Conservation (phyloP, 2,329 filamentous ascomycete species). For the Botryosphaeria dothidea region DNA sequence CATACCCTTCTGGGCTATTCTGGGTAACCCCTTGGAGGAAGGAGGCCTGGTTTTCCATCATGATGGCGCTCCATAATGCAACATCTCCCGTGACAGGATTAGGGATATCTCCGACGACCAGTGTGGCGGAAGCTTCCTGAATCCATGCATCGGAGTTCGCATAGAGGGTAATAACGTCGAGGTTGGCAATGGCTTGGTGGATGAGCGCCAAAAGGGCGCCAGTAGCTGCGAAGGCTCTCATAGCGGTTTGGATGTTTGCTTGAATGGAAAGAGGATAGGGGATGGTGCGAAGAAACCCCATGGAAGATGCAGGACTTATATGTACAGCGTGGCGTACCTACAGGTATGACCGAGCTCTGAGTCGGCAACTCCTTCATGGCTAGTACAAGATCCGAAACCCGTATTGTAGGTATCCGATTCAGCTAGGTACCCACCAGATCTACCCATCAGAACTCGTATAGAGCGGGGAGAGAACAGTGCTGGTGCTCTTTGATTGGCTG, state of each 20-base stretch:
- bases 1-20: constrained; percentile 19
- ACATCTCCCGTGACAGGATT: constrained; percentile 25
- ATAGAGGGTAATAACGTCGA: constrained; percentile 26
- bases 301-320: not conserved
- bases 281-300: not conserved
- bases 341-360: not conserved
- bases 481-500: no score
- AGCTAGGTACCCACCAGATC: no score
- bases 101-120: constrained; percentile 26
- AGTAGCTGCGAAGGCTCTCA: constrained; percentile 15
- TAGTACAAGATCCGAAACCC: no score
- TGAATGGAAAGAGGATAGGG: not conserved
- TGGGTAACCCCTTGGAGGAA: constrained; percentile 30
- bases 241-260: not conserved
- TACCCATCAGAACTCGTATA: no score
- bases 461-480: no score
- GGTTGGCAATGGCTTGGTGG: constrained; percentile 23
- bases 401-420: no score
- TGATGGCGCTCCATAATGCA: constrained; percentile 29
- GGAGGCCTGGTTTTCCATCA: constrained; percentile 27
- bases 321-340: not conserved
- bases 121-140: constrained; percentile 26
- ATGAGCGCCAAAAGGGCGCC: constrained; percentile 22
- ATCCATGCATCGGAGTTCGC: constrained; percentile 22
- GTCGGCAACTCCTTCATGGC: no score